These are phyloP conservation scores for Nidularia pulvinata DNA, from an alignment of 768 basidiomycete genomes.

Conservation along the genomic window DNA sequence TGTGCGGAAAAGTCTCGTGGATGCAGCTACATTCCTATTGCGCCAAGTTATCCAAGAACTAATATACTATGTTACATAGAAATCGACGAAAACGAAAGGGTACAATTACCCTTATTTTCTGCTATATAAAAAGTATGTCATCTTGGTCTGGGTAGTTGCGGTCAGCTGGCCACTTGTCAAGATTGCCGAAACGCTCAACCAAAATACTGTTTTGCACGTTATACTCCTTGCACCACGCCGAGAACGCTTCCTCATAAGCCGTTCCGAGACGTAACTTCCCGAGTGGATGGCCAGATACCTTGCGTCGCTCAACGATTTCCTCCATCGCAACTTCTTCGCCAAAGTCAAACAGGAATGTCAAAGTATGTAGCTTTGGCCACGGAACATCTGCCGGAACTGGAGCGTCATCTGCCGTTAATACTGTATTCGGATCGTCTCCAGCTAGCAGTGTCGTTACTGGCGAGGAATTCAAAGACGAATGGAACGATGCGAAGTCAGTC, in stretches of 20 bases:
- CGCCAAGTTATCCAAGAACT: no score
- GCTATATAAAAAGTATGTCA: constrained; percentile 19
- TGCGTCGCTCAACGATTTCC: constrained; percentile 20
- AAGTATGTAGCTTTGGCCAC: constrained; percentile 31
- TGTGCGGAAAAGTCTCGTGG: no score
- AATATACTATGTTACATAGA: neutral
- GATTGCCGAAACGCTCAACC: constrained; percentile 15
- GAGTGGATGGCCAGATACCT: constrained; percentile 20
- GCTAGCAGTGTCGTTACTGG: constrained; percentile 21
- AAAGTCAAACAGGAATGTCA: constrained; percentile 26
- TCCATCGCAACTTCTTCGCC: constrained; percentile 19
- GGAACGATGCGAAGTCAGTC: constrained; percentile 24
- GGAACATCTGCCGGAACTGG: constrained; percentile 7
- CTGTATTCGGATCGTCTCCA: constrained; percentile 4
- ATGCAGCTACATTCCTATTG: neutral
- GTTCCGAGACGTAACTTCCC: constrained; percentile 23
- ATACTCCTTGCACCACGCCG: constrained; percentile 8
- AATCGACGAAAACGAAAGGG: neutral
- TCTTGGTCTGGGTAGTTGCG: constrained; percentile 22
- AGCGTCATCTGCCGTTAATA: neutral
- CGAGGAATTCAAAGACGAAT: constrained; percentile 16
- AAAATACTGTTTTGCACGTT: constrained; percentile 13
- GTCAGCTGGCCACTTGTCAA: constrained; percentile 26
- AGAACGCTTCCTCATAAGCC: constrained; percentile 9
- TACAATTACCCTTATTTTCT: no score